Evolutionary conservation across 805 yeast species (phyloP).

Genomic region (Babjeviella inositovora): DNA sequence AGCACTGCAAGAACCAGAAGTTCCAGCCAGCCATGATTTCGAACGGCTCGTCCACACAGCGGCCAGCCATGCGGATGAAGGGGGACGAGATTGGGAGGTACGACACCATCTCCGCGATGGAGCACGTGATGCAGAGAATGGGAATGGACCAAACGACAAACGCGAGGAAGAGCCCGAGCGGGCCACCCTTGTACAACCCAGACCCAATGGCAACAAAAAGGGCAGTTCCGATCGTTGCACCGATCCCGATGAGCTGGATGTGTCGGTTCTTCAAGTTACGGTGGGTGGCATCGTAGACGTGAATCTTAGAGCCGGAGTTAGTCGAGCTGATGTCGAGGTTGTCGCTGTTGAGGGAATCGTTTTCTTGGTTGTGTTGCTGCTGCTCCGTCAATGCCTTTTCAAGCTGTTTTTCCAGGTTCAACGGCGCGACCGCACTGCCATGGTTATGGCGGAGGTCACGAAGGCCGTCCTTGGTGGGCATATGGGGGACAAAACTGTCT

Average conservation of each 20-base stretch:
- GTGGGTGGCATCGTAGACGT: conserved; percentile 15
- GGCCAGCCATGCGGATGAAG: conserved; percentile 55
- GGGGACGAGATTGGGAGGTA: conserved; percentile 68
- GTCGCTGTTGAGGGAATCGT: too few species aligned
- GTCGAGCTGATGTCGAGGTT: too few species aligned
- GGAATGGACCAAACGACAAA: conserved; percentile 60
- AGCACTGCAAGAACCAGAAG: conserved; percentile 61
- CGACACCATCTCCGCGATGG: conserved; percentile 69
- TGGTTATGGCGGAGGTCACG: too few species aligned
- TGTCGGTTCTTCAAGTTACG: conserved; percentile 51
- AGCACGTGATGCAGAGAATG: conserved; percentile 46
- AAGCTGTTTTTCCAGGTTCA: too few species aligned
- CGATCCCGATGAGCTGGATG: conserved; percentile 63
- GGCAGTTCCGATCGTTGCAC: conserved; percentile 76
- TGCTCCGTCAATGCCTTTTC: too few species aligned
- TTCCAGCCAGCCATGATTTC: conserved; percentile 72
- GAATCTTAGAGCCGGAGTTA: too few species aligned
- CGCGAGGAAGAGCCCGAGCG: conserved; percentile 48
- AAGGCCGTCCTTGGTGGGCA: too few species aligned
- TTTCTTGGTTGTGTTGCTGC: too few species aligned
- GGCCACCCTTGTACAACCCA: conserved; percentile 52
- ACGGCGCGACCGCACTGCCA: too few species aligned
- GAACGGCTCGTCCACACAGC: conserved; percentile 62
- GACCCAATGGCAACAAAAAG: conserved; percentile 59
- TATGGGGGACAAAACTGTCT: too few species aligned